Evolutionary conservation across 345 rosid genomes (phyloP).

Genomic region (Cochlearia excelsa): DNA sequence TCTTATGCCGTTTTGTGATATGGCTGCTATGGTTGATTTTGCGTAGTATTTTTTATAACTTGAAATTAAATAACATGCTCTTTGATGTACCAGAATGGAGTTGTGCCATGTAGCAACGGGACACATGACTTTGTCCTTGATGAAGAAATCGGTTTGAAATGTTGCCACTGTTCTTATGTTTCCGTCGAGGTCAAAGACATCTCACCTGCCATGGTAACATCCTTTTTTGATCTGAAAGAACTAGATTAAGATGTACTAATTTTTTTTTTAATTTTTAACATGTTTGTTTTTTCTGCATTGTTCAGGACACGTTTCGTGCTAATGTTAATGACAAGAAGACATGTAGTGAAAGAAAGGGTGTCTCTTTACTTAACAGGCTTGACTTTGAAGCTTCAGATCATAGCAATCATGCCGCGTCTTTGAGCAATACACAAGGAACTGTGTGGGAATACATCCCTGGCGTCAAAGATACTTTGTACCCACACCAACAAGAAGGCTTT

Average conservation of each 20-base stretch:
- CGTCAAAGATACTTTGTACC: constrained; percentile 42
- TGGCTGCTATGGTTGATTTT: background rate
- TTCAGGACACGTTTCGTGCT: constrained; percentile 34
- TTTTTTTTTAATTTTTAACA: constrained; percentile 8
- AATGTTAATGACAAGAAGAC: constrained; percentile 27
- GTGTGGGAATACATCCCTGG: constrained; percentile 77
- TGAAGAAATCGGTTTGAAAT: constrained; percentile 53
- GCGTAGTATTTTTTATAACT: background rate
- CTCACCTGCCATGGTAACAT: constrained; percentile 47
- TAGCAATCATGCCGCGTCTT: constrained; percentile 6
- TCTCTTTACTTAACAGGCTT: constrained; percentile 24
- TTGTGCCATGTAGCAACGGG: constrained; percentile 40
- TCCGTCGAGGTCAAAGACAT: constrained; percentile 44
- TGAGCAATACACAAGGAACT: constrained; percentile 41
- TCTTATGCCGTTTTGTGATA: background rate
- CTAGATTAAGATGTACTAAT: constrained; percentile 11
- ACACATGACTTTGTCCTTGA: constrained; percentile 46
- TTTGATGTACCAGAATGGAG: constrained; percentile 31
- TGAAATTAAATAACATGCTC: constrained; percentile 10
- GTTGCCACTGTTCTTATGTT: constrained; percentile 46
- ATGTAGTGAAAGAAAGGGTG: constrained; percentile 25
- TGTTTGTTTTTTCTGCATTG: constrained; percentile 18
- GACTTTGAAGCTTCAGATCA: constrained; percentile 17
- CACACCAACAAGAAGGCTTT: constrained; percentile 76
- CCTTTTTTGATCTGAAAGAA: background rate